A percentile compares a stretch with the other conserved stretches of the same genome.
These are phyloP conservation scores for Teratosphaeria pseudoeucalypti DNA, from an alignment of 2,329 filamentous ascomycete species.

Conservation along the genomic window DNA sequence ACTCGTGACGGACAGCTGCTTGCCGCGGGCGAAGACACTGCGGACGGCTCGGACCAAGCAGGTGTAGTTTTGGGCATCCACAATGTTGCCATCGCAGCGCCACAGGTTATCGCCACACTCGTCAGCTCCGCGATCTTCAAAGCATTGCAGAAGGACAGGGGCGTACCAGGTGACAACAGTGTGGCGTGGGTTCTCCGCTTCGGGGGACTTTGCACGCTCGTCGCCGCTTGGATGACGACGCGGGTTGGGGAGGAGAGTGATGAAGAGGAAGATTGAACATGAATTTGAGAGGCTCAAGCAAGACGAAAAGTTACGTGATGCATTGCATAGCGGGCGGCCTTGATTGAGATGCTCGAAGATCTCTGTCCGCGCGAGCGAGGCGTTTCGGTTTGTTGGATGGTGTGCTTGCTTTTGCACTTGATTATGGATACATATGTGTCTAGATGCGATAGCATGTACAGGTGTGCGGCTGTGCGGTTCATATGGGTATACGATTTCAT, in stretches of 20 bases:
- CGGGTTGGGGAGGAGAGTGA: slow-evolving; percentile 2
- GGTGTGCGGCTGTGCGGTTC: neutral
- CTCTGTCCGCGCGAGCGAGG: neutral
- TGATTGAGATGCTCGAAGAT: neutral
- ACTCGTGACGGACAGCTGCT: slow-evolving; percentile 29
- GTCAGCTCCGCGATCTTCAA: slow-evolving; percentile 77
- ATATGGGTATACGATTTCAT: neutral
- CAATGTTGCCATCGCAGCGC: slow-evolving; percentile 86
- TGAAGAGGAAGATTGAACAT: neutral
- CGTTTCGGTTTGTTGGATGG: neutral
- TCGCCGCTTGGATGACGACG: slow-evolving; percentile 46
- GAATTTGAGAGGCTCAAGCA: neutral
- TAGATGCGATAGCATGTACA: neutral
- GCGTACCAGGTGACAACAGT: slow-evolving; percentile 72
- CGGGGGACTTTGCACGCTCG: slow-evolving; percentile 66
- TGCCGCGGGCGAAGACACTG: slow-evolving; percentile 40
- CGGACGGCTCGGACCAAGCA: slow-evolving; percentile 58
- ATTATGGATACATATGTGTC: neutral
- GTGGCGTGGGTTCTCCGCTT: slow-evolving; percentile 79
- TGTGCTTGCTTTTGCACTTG: neutral
- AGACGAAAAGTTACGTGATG: neutral
- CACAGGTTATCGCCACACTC: slow-evolving; percentile 82
- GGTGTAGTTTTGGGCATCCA: slow-evolving; percentile 90
- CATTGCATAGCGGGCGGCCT: neutral
- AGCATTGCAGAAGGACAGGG: slow-evolving; percentile 75